Percentiles rank a stretch among this genome's conserved stretches.
phyloP scores from a whole-genome alignment of 352 stramenopile species.

The Blastocystis sp. region DNA sequence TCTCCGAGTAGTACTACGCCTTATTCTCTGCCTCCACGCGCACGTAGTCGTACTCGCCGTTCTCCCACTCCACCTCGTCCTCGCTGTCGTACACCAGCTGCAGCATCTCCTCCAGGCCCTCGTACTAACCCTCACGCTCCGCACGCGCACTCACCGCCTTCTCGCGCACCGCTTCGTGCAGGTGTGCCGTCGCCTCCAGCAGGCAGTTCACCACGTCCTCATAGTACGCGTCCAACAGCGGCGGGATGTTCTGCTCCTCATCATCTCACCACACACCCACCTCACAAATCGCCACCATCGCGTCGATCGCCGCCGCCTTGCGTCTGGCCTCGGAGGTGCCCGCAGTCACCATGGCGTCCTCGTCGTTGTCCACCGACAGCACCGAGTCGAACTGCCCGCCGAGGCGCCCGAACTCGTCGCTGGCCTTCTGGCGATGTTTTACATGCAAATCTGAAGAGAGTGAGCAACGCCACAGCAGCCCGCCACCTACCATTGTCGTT shows the following conservation, averaged over 20 bases:
- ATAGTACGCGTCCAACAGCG: conserved; percentile 48
- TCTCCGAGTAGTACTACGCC: conserved; percentile 51
- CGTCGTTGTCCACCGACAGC: background rate
- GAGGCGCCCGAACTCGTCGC: conserved; percentile 40
- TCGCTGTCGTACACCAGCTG: conserved; percentile 28
- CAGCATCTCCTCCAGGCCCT: conserved; percentile 23
- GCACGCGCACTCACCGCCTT: background rate
- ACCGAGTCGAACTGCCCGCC: conserved; percentile 8
- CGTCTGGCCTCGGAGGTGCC: background rate
- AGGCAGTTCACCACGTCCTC: conserved; percentile 56
- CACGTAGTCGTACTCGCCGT: conserved; percentile 54
- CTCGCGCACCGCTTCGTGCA: conserved; percentile 45
- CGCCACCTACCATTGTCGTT: conserved; percentile 23
- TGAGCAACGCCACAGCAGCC: background rate
- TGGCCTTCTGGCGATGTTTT: background rate
- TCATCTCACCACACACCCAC: background rate
- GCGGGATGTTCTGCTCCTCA: conserved; percentile 10
- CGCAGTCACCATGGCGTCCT: background rate
- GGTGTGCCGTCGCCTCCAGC: conserved; percentile 41
- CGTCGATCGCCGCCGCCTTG: conserved; percentile 38
- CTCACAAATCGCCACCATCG: conserved; percentile 45
- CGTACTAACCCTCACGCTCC: background rate
- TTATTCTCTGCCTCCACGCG: background rate
- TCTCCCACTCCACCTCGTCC: conserved; percentile 48
- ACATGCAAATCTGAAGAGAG: background rate